phyloP scores from a whole-genome alignment of 139 green algal species.

The Micromonas commoda region DNA sequence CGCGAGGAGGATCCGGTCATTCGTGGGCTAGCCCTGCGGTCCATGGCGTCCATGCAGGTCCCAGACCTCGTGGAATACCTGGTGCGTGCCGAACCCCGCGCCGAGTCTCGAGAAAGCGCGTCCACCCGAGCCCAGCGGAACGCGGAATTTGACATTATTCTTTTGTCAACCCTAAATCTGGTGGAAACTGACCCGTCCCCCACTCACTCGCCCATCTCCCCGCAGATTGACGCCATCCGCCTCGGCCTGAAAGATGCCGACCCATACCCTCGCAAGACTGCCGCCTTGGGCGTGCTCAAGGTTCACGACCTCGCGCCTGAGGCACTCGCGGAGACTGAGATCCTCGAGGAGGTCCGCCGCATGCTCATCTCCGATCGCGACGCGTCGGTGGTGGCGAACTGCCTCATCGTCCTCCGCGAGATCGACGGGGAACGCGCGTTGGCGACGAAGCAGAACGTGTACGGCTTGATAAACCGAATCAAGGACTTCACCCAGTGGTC shows the following conservation, averaged over 20 bases:
- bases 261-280: conserved; percentile 78
- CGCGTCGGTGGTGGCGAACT: conserved; percentile 73
- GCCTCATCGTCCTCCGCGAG: conserved; percentile 49
- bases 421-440: conserved; percentile 30
- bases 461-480: conserved; percentile 85
- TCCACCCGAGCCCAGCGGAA: too few relatives aligned
- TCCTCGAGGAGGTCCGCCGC: conserved; percentile 53
- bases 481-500: conserved; percentile 89
- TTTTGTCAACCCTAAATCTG: too few relatives aligned
- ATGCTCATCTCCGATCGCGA: conserved; percentile 68
- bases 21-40: conserved; percentile 81
- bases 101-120: too few relatives aligned
- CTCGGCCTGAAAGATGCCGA: conserved; percentile 54
- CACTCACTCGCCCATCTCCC: too few relatives aligned
- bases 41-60: conserved; percentile 79
- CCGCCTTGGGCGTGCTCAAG: conserved; percentile 83
- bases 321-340: conserved; percentile 34
- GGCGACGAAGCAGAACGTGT: conserved; percentile 58
- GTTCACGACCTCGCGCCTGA: conserved; percentile 64
- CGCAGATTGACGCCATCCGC: background rate
- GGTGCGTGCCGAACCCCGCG: conserved; percentile 48
- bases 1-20: conserved; percentile 85
- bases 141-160: too few relatives aligned
- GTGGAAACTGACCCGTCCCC: too few relatives aligned
- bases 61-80: conserved; percentile 93